A percentile compares a stretch with the other conserved stretches of the same genome.
Conservation (phyloP, 176 grass and related monocot species). For the Sorghum bicolor region DNA sequence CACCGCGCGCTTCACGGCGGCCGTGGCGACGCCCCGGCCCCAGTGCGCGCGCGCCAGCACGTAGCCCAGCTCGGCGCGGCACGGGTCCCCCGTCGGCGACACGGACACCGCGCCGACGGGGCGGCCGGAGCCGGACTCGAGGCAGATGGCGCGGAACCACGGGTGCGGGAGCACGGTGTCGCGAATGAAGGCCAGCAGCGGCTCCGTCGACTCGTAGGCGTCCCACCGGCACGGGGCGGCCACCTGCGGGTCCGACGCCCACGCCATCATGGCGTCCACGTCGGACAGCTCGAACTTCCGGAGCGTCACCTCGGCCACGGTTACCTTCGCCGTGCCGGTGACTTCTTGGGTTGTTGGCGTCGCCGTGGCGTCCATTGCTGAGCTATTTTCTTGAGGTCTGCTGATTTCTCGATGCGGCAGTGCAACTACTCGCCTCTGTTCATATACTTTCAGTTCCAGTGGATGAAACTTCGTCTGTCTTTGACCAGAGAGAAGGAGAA, state of each 20-base stretch:
- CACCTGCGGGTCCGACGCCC: conserved; percentile 73
- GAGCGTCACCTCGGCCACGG: conserved; percentile 37
- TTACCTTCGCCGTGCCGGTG: neutral
- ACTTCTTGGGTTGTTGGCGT: neutral
- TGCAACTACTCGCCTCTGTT: neutral
- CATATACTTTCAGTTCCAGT: neutral
- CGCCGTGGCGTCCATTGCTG: neutral
- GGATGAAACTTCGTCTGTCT: neutral
- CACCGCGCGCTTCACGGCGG: conserved; percentile 45
- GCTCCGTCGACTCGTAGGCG: conserved; percentile 52
- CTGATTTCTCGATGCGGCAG: neutral
- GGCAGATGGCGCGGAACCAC: conserved; percentile 74
- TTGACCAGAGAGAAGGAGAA: neutral
- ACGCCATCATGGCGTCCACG: conserved; percentile 67
- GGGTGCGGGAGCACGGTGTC: conserved; percentile 59
- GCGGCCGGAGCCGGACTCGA: neutral
- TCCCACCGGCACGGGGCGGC: conserved; percentile 58
- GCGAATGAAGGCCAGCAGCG: conserved; percentile 53
- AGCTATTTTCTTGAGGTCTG: neutral
- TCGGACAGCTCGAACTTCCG: conserved; percentile 55
- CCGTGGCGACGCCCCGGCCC: conserved; percentile 59
- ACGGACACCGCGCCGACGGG: conserved; percentile 61
- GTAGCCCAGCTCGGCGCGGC: conserved; percentile 68
- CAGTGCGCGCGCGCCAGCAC: conserved; percentile 60
- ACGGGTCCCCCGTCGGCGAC: conserved; percentile 35